phyloP scores from a whole-genome alignment of 441 rosid genomes.

The Euphorbia celastroides region DNA sequence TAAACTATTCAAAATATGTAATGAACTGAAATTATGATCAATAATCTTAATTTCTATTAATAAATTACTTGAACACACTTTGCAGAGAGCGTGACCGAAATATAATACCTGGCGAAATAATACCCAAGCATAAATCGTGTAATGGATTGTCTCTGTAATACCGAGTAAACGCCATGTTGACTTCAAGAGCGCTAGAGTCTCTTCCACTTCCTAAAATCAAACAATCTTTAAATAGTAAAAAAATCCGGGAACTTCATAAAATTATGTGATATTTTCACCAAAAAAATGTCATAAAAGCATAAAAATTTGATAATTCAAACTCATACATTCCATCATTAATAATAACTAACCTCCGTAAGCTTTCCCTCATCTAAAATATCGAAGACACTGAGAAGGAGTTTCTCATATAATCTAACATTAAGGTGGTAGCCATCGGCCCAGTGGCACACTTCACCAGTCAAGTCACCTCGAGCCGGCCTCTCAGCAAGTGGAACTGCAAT shows the following conservation, averaged over 20 bases:
- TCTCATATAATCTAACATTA: conserved; percentile 87
- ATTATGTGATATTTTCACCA: not conserved
- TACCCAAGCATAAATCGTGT: conserved; percentile 88
- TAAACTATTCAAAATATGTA: not conserved
- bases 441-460: conserved; percentile 98
- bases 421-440: conserved; percentile 99
- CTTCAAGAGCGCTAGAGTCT: conserved; percentile 94
- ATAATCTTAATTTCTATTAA: not conserved
- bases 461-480: conserved; percentile 98
- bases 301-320: not conserved
- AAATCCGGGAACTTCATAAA: not conserved
- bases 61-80: not conserved
- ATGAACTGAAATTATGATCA: not conserved
- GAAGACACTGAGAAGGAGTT: conserved; percentile 90
- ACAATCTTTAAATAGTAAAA: not conserved
- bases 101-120: conserved; percentile 87
- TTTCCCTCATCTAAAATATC: conserved; percentile 95
- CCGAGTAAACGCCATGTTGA: conserved; percentile 98
- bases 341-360: conserved; percentile 73
- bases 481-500: conserved; percentile 91
- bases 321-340: not conserved
- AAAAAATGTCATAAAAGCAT: not conserved
- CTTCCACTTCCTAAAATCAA: conserved; percentile 83
- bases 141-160: conserved; percentile 92
- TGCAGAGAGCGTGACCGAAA: conserved; percentile 9